A percentile compares a stretch with the other conserved stretches of the same genome.
Conservation (phyloP, 2,329 filamentous ascomycete species). For the Botrytis tulipae region DNA sequence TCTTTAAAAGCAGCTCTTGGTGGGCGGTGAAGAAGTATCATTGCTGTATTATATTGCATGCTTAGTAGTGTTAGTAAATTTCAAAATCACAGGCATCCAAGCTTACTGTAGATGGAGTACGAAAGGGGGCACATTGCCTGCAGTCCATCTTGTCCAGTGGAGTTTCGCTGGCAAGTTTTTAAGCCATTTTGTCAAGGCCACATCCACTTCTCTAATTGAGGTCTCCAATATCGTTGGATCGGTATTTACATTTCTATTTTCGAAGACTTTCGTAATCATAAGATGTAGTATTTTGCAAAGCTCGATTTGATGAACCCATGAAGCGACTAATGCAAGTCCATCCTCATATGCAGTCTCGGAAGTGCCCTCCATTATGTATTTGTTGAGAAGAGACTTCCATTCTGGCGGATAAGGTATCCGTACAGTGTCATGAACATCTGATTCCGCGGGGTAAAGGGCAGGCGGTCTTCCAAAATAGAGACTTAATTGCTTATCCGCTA, state of each 20-base stretch:
- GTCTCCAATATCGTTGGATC: slow-evolving; percentile 45
- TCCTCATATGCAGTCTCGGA: slow-evolving; percentile 49
- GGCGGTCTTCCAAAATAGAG: slow-evolving; percentile 52
- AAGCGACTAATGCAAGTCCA: slow-evolving; percentile 45
- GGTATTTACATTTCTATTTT: slow-evolving; percentile 46
- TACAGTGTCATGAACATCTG: slow-evolving; percentile 50
- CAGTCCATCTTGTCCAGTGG: slow-evolving; percentile 53
- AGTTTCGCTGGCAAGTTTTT: slow-evolving; percentile 46
- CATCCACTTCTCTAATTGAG: slow-evolving; percentile 47
- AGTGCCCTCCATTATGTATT: slow-evolving; percentile 46
- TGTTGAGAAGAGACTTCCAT: slow-evolving; percentile 48
- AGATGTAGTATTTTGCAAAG: slow-evolving; percentile 49
- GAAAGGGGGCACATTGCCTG: slow-evolving; percentile 46
- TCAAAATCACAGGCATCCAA: neutral
- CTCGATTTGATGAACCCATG: slow-evolving; percentile 49
- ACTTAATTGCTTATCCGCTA: slow-evolving; percentile 51
- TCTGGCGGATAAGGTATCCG: slow-evolving; percentile 50
- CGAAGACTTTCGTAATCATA: slow-evolving; percentile 52
- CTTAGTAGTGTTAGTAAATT: slow-evolving; percentile 12
- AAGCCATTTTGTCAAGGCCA: slow-evolving; percentile 48
- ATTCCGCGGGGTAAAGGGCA: slow-evolving; percentile 49
- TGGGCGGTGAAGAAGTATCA: slow-evolving; percentile 52
- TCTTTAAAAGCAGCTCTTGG: slow-evolving; percentile 46
- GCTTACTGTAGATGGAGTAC: slow-evolving; percentile 48
- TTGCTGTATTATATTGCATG: slow-evolving; percentile 51